A percentile compares a stretch with the other conserved stretches of the same genome.
These are phyloP conservation scores for Bremia lactucae DNA, from an alignment of 352 stramenopile species.

Conservation along the genomic window DNA sequence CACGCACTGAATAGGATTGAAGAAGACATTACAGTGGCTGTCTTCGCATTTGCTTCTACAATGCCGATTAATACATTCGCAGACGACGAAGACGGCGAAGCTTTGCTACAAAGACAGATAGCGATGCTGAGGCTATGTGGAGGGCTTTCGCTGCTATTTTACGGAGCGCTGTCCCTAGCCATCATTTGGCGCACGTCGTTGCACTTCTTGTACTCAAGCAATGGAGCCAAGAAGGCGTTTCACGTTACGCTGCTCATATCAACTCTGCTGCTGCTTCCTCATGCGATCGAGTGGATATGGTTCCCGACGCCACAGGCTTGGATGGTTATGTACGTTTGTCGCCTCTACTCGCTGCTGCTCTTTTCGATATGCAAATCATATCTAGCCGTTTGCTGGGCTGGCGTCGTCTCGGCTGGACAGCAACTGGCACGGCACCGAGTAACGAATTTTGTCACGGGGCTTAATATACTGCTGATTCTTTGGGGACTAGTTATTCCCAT, in stretches of 20 bases:
- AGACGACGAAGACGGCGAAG: conserved; percentile 6
- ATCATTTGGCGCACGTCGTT: conserved; percentile 54
- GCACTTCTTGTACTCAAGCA: conserved; percentile 48
- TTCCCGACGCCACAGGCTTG: conserved; percentile 50
- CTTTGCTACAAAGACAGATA: conserved; percentile 27
- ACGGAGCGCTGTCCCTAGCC: conserved; percentile 39
- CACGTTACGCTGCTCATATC: conserved; percentile 58
- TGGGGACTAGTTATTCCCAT: conserved; percentile 54
- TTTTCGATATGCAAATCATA: conserved; percentile 76
- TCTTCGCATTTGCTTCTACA: too few relatives aligned
- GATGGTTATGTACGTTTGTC: conserved; percentile 53
- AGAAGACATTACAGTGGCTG: too few relatives aligned
- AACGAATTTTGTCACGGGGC: conserved; percentile 36
- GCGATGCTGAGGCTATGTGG: conserved; percentile 41
- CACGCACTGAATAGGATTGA: too few relatives aligned
- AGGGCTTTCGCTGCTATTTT: conserved; percentile 48
- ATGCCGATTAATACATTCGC: too few relatives aligned
- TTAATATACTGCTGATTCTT: conserved; percentile 42
- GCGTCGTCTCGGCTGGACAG: conserved; percentile 70
- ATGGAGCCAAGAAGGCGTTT: conserved; percentile 51
- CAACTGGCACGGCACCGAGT: conserved; percentile 42
- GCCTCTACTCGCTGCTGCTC: conserved; percentile 54
- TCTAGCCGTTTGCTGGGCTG: conserved; percentile 68
- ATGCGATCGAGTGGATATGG: conserved; percentile 48
- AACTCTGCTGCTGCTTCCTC: conserved; percentile 54